Base-by-base conservation (phyloP, 2,329 filamentous ascomycete genomes). In the Trichoderma guizhouense region DNA sequence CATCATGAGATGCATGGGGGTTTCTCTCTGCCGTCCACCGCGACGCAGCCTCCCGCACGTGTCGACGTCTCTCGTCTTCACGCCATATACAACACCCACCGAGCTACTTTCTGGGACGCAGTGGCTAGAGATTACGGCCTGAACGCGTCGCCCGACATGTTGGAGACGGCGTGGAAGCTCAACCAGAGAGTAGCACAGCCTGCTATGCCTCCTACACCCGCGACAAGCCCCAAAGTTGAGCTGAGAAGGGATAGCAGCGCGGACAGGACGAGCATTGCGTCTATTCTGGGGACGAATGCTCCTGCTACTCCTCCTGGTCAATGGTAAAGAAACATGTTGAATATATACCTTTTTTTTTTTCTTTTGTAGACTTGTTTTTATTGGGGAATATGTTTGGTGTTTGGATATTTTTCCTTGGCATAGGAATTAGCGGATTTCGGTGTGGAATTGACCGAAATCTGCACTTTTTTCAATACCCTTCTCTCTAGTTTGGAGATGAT, bases 111-210 rank as follows among this genome's bases (percentile, higher is more conserved):
- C 83, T 95, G 93, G 92, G 85, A 87, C 39, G 86, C 88, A 62
- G 87, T 95, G 43, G 92, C 92, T 34, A 84, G 88, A 30, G 91
- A 94, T 76, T 95, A 95, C 77, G 92, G 92, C 68, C 80, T 83
- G 15, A 87, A 89, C 39, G 85, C 86, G 2, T 90, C 88, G 63
- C 88, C 91, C 1, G 84, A 86, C 15, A 84, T 89, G 39, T 84
- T 94, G 24, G 92, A 93, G 82, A 90, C 91, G 78, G 89, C 90
- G n/a, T 94, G 91, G 90, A 86, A 85, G 78, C 77, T 80, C 32
- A 82, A 83, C 76, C 82, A 82, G 81, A 26, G 58, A 12, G 34
- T 36, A 36, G 36, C 15, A 5, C 67, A 57, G 8, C 79, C 77
- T 61, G 78, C 77, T 60, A 85, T 83, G 30, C 88, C 87, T 62